Percentiles rank a stretch among this genome's conserved stretches.
Evolutionary conservation across 2,329 filamentous ascomycete species (phyloP).

Genomic region (Colletotrichum sp.): DNA sequence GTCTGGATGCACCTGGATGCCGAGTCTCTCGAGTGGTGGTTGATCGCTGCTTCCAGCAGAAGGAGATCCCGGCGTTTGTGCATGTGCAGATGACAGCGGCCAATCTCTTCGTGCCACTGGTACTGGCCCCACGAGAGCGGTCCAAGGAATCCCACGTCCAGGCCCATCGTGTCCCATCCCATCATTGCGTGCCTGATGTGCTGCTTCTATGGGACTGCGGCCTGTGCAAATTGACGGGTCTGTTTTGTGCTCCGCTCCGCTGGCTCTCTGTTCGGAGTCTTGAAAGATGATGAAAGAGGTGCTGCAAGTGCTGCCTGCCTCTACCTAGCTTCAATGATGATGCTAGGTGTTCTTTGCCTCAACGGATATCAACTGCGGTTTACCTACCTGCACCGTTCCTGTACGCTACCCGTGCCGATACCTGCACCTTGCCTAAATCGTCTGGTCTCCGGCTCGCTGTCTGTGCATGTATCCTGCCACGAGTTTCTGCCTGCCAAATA

Average conservation of each 20-base stretch:
- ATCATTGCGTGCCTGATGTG: background rate
- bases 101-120: conserved; percentile 13
- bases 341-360: background rate
- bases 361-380: background rate
- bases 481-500: background rate
- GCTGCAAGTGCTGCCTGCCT: background rate
- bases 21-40: background rate
- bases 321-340: background rate
- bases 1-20: background rate
- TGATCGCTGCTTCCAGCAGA: background rate
- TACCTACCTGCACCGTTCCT: background rate
- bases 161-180: background rate
- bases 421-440: conserved; percentile 5
- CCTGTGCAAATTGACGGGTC: background rate
- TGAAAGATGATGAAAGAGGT: background rate
- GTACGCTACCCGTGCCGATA: background rate
- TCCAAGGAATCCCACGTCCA: background rate
- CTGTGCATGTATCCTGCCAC: conserved; percentile 2
- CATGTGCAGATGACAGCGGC: background rate
- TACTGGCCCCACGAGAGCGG: background rate
- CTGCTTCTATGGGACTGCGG: background rate
- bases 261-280: background rate
- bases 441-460: background rate
- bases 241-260: background rate
- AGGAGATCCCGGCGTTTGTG: background rate